phyloP scores from a whole-genome alignment of 371 early-diverging fungal species.

The Mucor saturninus region DNA sequence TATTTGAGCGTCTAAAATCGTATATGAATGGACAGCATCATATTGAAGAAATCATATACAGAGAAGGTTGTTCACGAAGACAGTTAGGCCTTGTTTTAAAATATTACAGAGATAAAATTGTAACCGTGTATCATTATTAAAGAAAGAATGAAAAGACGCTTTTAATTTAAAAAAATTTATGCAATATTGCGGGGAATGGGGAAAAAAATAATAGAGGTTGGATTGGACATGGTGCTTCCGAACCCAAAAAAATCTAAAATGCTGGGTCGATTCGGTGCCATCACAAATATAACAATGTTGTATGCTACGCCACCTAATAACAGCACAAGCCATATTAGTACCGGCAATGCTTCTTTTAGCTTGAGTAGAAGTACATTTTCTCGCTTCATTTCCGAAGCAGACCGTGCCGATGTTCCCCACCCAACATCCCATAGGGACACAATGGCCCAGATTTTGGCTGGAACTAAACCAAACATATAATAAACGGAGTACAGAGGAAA shows the following conservation, averaged over 20 bases:
- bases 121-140: slow-evolving; percentile 54
- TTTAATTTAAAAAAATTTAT: background rate
- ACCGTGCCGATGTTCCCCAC: slow-evolving; percentile 63
- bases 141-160: background rate
- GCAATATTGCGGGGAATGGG: slow-evolving; percentile 30
- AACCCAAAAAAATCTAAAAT: slow-evolving; percentile 27
- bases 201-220: slow-evolving; percentile 46
- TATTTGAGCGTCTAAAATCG: slow-evolving; percentile 70
- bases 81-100: slow-evolving; percentile 66
- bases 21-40: slow-evolving; percentile 85
- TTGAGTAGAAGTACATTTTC: slow-evolving; percentile 37
- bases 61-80: slow-evolving; percentile 70
- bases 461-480: slow-evolving; percentile 61
- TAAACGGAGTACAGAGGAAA: slow-evolving; percentile 60
- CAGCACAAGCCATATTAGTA: slow-evolving; percentile 39
- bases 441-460: slow-evolving; percentile 64
- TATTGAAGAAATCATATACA: slow-evolving; percentile 83
- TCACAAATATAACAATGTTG: slow-evolving; percentile 34
- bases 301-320: slow-evolving; percentile 40
- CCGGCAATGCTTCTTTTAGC: slow-evolving; percentile 51
- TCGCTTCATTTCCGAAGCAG: slow-evolving; percentile 47
- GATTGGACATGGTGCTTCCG: slow-evolving; percentile 24
- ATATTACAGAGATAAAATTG: slow-evolving; percentile 61
- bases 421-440: slow-evolving; percentile 64
- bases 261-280: slow-evolving; percentile 20